These are phyloP conservation scores for Dothideomycetes sp. DNA, from an alignment of 2,329 filamentous ascomycete species.

Conservation along the genomic window DNA sequence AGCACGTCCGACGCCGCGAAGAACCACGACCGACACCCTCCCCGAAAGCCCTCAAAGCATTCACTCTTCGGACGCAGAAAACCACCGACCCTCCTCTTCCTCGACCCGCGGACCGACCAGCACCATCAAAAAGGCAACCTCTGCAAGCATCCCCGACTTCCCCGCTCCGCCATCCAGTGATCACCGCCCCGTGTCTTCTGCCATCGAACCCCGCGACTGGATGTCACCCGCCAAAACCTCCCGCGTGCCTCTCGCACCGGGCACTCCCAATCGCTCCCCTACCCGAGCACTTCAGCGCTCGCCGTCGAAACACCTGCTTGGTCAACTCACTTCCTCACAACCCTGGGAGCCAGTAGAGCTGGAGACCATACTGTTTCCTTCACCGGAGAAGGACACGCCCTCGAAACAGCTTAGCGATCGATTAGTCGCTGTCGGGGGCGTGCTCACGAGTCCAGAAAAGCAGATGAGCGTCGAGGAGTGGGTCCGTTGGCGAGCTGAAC, in stretches of 20 bases:
- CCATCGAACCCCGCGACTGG: constrained; percentile 5
- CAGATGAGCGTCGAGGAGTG: constrained; percentile 90
- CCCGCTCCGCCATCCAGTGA: constrained; percentile 19
- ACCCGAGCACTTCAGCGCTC: constrained; percentile 11
- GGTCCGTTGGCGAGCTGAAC: constrained; percentile 69
- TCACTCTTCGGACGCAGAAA: constrained; percentile 71
- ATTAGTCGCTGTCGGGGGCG: constrained; percentile 34
- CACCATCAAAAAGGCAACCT: constrained; percentile 4
- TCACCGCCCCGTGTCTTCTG: constrained; percentile 13
- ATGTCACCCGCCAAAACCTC: constrained; percentile 21
- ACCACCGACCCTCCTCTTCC: constrained; percentile 57
- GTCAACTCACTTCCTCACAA: constrained; percentile 39
- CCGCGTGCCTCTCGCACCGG: constrained; percentile 31
- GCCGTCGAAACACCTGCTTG: constrained; percentile 35
- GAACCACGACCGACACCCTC: constrained; percentile 39
- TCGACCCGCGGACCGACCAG: constrained; percentile 3
- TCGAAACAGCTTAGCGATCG: too few relatives aligned
- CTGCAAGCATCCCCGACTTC: constrained; percentile 14
- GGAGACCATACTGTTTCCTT: constrained; percentile 53
- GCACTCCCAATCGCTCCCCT: constrained; percentile 24
- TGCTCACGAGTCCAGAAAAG: constrained; percentile 66
- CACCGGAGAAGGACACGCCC: constrained; percentile 25
- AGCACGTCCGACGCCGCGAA: constrained; percentile 1
- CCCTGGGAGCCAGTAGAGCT: constrained; percentile 69
- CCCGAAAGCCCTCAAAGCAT: constrained; percentile 42